These are phyloP conservation scores for Leptodontidium sp. DNA, from an alignment of 2,329 filamentous ascomycete genomes.

Conservation along the genomic window DNA sequence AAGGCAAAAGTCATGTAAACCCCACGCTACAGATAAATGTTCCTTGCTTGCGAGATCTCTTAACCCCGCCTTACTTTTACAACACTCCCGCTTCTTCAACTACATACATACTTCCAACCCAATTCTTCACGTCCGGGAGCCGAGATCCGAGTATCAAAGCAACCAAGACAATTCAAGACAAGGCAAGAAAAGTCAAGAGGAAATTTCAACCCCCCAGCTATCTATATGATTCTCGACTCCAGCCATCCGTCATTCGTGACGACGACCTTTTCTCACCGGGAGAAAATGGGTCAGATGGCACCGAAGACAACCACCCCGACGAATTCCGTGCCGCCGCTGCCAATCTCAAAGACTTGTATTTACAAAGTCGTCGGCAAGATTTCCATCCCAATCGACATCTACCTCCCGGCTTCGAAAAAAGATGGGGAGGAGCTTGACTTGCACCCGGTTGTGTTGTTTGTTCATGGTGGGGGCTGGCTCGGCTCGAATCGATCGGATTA, in stretches of 20 bases:
- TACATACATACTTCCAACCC: background rate
- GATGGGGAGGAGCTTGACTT: background rate
- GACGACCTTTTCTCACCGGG: background rate
- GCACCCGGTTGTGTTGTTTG: conserved; percentile 32
- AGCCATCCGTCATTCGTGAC: background rate
- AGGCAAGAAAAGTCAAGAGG: background rate
- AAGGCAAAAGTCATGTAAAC: background rate
- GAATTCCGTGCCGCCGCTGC: conserved; percentile 11
- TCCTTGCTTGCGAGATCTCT: background rate
- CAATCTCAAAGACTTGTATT: conserved; percentile 31
- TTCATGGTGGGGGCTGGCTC: conserved; percentile 38
- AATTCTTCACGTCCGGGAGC: background rate
- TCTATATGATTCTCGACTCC: background rate
- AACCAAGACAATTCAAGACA: background rate
- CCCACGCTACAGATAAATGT: background rate
- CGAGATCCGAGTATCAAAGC: background rate
- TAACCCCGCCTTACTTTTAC: conserved; percentile 1
- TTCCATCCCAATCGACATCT: conserved; percentile 29
- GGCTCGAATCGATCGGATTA: conserved; percentile 33
- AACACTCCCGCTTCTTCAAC: background rate
- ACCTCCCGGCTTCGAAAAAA: conserved; percentile 17
- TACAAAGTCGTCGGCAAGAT: conserved; percentile 31
- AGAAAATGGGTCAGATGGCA: no score
- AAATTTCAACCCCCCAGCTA: background rate
- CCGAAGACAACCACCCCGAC: background rate